A percentile compares a stretch with the other conserved stretches of the same genome.
These are phyloP conservation scores for Venturia aucupariae DNA, from an alignment of 2,329 filamentous ascomycete species.

Conservation along the genomic window DNA sequence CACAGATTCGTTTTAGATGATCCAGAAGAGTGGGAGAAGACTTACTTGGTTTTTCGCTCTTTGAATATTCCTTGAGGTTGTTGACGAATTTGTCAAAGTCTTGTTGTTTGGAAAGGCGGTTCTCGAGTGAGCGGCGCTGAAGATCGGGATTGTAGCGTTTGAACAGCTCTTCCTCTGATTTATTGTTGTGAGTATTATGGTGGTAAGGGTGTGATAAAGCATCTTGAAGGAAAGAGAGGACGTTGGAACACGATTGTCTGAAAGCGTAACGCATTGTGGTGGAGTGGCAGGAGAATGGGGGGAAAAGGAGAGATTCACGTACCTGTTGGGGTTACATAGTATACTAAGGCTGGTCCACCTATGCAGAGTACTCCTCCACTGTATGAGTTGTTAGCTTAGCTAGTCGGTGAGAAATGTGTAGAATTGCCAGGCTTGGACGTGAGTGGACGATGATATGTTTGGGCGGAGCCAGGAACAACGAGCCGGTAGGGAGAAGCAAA, in stretches of 20 bases:
- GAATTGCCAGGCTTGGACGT: slow-evolving; percentile 10
- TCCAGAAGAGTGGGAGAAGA: slow-evolving; percentile 17
- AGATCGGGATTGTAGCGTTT: slow-evolving; percentile 86
- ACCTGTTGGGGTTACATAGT: slow-evolving; percentile 63
- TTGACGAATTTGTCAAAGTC: slow-evolving; percentile 85
- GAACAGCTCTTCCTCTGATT: slow-evolving; percentile 75
- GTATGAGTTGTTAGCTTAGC: slow-evolving; percentile 20
- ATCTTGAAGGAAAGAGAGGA: neutral
- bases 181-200: neutral
- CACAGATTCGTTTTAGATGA: neutral
- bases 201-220: neutral
- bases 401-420: neutral
- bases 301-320: neutral
- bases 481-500: neutral
- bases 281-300: neutral
- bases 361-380: slow-evolving; percentile 66
- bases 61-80: slow-evolving; percentile 78
- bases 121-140: slow-evolving; percentile 78
- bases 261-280: neutral
- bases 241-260: neutral
- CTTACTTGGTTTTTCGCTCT: slow-evolving; percentile 85
- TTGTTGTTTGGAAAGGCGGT: slow-evolving; percentile 63
- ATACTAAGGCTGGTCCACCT: slow-evolving; percentile 76
- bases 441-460: slow-evolving; percentile 8
- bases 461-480: neutral